A percentile compares a stretch with the other conserved stretches of the same genome.
phyloP scores from a whole-genome alignment of 805 yeast species.

The Ogataea neopini region DNA sequence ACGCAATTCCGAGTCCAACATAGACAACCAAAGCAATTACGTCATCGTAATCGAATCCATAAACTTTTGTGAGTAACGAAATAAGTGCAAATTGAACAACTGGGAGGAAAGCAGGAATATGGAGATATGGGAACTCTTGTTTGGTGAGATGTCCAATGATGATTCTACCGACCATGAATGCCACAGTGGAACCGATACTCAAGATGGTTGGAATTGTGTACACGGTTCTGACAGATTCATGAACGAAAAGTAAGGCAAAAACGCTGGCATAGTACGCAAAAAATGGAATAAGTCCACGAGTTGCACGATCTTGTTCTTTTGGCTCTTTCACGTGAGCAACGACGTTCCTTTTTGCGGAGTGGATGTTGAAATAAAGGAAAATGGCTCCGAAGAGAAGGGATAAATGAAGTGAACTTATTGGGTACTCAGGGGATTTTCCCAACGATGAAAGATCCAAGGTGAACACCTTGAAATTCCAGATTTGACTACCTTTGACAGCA shows the following conservation, averaged over 20 bases:
- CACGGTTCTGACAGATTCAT: constrained; percentile 50
- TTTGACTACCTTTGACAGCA: constrained; percentile 65
- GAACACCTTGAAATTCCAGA: constrained; percentile 54
- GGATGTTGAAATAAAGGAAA: constrained; percentile 63
- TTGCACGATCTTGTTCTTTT: constrained; percentile 39
- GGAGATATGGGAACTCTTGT: constrained; percentile 72
- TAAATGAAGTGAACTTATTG: constrained; percentile 42
- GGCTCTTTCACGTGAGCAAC: constrained; percentile 38
- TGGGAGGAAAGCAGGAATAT: constrained; percentile 73
- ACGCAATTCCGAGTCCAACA: constrained; percentile 66
- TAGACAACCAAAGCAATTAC: constrained; percentile 56
- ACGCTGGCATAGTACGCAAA: constrained; percentile 52
- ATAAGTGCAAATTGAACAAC: constrained; percentile 44
- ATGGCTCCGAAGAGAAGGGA: constrained; percentile 54
- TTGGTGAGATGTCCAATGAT: constrained; percentile 83
- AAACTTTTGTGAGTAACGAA: constrained; percentile 37
- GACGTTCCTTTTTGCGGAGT: constrained; percentile 66
- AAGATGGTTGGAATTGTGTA: constrained; percentile 58
- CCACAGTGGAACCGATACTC: constrained; percentile 73
- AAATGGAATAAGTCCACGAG: constrained; percentile 67
- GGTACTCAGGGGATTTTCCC: constrained; percentile 29
- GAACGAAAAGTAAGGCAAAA: constrained; percentile 45
- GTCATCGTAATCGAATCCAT: constrained; percentile 40
- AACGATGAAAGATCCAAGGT: constrained; percentile 40
- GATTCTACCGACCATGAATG: constrained; percentile 88